Evolutionary conservation across 176 grass and related monocot species (phyloP).

Genomic region (Typha latifolia): DNA sequence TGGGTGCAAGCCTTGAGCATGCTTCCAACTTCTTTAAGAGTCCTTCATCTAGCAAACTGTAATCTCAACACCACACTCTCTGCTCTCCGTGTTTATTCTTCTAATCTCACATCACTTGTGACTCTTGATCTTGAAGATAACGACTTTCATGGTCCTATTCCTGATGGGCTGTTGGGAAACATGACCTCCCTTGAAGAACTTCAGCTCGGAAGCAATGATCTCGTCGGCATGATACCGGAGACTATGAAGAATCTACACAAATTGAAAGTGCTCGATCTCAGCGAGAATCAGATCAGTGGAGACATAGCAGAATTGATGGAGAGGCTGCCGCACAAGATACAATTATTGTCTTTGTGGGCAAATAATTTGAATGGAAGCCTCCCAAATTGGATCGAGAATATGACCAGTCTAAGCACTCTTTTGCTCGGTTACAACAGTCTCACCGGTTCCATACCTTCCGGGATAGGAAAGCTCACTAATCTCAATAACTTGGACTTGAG

Average conservation of each 20-base stretch:
- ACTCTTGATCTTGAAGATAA: conserved; percentile 20
- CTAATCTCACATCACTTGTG: conserved; percentile 20
- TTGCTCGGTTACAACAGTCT: conserved; percentile 1
- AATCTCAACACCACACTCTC: conserved; percentile 11
- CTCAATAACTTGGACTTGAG: conserved; percentile 1
- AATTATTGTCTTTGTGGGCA: rapidly evolving
- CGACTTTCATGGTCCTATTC: too few relatives aligned
- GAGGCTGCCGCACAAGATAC: neutral
- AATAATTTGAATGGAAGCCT: conserved; percentile 13
- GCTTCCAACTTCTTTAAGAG: neutral
- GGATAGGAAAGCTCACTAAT: neutral
- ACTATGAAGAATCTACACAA: neutral
- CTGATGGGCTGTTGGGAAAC: too few relatives aligned
- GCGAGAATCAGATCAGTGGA: neutral
- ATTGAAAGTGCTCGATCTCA: neutral
- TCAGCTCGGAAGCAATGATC: too few relatives aligned
- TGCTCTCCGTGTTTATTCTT: conserved; percentile 2
- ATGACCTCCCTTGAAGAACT: too few relatives aligned
- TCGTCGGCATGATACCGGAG: too few relatives aligned
- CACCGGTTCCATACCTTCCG: neutral
- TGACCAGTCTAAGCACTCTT: conserved; percentile 17
- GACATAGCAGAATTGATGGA: conserved; percentile 17
- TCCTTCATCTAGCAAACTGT: neutral
- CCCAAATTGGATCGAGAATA: conserved; percentile 25
- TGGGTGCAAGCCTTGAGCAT: conserved; percentile 3